Base-by-base conservation (phyloP, 164 flowering plant genomes). In the Magnolia changhungtana region DNA sequence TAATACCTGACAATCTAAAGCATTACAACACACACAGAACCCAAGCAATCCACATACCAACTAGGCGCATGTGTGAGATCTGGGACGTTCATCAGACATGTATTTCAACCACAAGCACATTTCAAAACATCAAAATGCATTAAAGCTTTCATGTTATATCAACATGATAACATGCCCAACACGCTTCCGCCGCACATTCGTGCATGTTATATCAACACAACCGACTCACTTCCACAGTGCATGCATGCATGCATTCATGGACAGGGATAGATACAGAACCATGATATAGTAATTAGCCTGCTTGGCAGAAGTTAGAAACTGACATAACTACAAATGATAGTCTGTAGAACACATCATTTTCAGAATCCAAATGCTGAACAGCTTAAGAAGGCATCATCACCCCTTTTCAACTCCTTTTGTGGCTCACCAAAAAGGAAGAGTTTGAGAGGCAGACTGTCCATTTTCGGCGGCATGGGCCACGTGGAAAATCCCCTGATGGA, bases 401-500 rank as follows among this genome's bases (percentile, higher is more conserved):
- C 45, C 45, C 45, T 55, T 11, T 55, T 55, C 3, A 55, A 55
- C 61, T 55, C 61, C 18, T 55, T 55, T 55, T 55, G 16, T 55
- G 61, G 61, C 18, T 55, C 10, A 55, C 76, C 76, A 74, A 21
- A 74, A 59, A 21, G 92, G 91, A 79, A 89, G 85, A 27, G 86
- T 80, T 78, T 84, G 87, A 70, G 82, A 81, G 20, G 77, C 86
- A 70, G 82, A 81, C n/a, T 76, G 80, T 55, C 82, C 85, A 72
- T 81, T 81, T 11, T 78, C 86, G 18, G 78, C 70, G 5, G 86
- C 80, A 3, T 18, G 45, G 1, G 80, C 86, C 63, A 82, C 50
- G 24, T 83, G 79, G 77, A 82, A 87, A 67, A 87, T 75, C n/a
- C 83, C 88, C 0, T 81, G 81, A 76, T 82, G 80, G 76, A 79